Percentiles rank a stretch among this genome's conserved stretches.
Conservation (phyloP, 2,329 filamentous ascomycete genomes). For the Fusarium sororula region DNA sequence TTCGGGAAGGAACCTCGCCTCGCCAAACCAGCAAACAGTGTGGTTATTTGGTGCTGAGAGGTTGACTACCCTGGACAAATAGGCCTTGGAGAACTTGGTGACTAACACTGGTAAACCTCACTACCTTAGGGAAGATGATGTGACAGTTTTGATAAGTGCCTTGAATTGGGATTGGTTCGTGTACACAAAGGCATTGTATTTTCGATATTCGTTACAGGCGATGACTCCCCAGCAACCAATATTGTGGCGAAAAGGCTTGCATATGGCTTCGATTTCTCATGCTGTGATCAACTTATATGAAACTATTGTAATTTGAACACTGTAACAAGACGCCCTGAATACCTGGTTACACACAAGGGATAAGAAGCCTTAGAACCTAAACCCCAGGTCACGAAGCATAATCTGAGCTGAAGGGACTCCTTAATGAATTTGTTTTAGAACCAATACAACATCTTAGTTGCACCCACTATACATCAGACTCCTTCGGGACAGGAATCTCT, state of each 20-base stretch:
- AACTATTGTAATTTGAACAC: neutral
- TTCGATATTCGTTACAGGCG: neutral
- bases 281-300: neutral
- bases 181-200: neutral
- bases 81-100: neutral
- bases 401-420: neutral
- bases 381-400: neutral
- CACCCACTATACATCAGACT: constrained; percentile 25
- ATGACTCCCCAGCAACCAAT: neutral
- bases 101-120: neutral
- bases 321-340: neutral
- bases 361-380: too few relatives aligned
- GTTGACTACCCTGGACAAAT: constrained; percentile 15
- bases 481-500: constrained; percentile 52
- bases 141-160: neutral
- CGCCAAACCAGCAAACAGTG: neutral
- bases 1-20: constrained; percentile 29
- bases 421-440: neutral
- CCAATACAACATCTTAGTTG: neutral
- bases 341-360: neutral
- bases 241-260: rapidly evolving
- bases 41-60: neutral
- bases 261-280: neutral
- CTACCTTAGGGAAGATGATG: neutral
- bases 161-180: neutral